Conservation (phyloP, 441 rosid species). For the Gossypium davidsonii region DNA sequence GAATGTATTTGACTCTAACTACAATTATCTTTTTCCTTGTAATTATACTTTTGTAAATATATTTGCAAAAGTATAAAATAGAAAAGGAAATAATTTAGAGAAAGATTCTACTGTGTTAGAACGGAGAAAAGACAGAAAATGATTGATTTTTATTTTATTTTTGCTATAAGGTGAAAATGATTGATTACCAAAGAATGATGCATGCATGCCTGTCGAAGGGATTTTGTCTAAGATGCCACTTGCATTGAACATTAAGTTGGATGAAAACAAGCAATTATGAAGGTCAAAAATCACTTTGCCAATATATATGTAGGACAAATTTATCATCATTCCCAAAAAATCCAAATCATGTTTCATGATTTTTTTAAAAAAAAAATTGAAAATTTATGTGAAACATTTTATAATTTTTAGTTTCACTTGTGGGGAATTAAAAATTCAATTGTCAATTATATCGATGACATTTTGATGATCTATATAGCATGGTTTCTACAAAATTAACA, state of each 20-base stretch:
- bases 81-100: neutral
- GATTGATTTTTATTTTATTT: neutral
- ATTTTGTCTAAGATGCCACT: constrained; percentile 1
- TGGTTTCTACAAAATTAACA: neutral
- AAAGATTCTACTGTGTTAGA: neutral
- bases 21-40: too few relatives aligned
- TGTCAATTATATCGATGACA: too few relatives aligned
- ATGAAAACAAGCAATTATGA: neutral
- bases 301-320: neutral
- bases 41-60: too few relatives aligned
- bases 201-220: neutral
- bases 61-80: too few relatives aligned
- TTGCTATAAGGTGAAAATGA: neutral
- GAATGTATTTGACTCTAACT: too few relatives aligned
- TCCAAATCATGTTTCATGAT: neutral
- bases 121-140: neutral
- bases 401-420: too few relatives aligned
- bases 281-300: neutral
- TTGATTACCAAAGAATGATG: neutral
- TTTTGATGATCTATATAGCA: neutral
- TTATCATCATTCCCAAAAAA: neutral
- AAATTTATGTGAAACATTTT: too few relatives aligned
- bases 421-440: too few relatives aligned
- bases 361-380: too few relatives aligned
- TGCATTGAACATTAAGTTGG: neutral